Base-by-base conservation (phyloP, 2,329 filamentous ascomycete genomes). In the Aspergillus sp. region DNA sequence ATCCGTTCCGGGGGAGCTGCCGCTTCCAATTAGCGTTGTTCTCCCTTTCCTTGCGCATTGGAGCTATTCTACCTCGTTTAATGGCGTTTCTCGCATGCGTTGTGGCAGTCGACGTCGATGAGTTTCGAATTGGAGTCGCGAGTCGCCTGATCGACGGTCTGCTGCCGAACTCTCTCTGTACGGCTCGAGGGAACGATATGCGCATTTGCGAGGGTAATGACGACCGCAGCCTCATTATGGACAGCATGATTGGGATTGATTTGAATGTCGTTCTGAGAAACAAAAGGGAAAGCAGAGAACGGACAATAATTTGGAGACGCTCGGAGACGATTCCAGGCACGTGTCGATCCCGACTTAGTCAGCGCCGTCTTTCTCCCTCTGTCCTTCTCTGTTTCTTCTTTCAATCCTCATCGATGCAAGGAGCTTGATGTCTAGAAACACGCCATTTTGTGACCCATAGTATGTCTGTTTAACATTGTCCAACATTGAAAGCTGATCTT, bases 1-100 rank as follows among this genome's bases (percentile, higher is more conserved):
- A 93, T 72, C 50, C 71, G 70, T 53, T 78, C 75, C 45, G 75
- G 75, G 20, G 73, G 70, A 22, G 71, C 75, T 77, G 58, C 45
- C 65, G 29, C 24, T 56, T 45, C 18, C 39, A 42, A 42, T 70
- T 60, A 68, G 59, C 16, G 60, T 39, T 26, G 20, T 32, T 46
- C 12, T 42, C 16, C 14, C 10, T 45, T 26, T 10, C 22, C 29
- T 12, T 24, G 46, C 54, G 32, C 26, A 46, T 32, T 11, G 32
- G 18, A 50, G 11, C 11, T 18, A 31, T 36, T 32, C n/a, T 70
- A 75, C 74, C 73, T 71, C 62, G 66, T 58, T 71, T 64, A 9
- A 69, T 55, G 9, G 62, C 63, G 36, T 66, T 66, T 46, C 71
- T 75, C 53, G 66, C 61, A 47, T 69, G 58, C 51, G 54, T 18